Base-by-base conservation (phyloP, 352 stramenopile species). In the Albugo candida region DNA sequence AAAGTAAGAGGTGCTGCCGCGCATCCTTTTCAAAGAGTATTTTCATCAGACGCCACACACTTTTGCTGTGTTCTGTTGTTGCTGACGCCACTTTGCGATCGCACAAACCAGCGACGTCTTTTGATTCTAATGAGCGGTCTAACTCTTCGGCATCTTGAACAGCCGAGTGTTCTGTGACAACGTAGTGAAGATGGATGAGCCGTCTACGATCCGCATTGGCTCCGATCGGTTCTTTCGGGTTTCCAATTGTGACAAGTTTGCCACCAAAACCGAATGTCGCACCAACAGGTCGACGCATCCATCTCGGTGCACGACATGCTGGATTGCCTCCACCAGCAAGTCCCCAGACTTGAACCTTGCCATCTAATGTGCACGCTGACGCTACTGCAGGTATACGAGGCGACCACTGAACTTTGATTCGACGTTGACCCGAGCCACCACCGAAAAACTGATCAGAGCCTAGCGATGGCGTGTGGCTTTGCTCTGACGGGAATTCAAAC, bases 191-290 rank as follows among this genome's bases (percentile, higher is more conserved):
- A 47, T 93, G 72, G 36, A 95, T 61, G 27, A 92, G 51, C 11
- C 72, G 71, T 19, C 75, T 70, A 11, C 73, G 68, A 44, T 84
- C 71, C 0, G 56, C 52, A 36, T 81, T 83, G 20, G 67, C 58
- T 8, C 41, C 59, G 3, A 55, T 56, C 20, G 63, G 55, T 34
- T 84, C 76, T 35, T 68, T 61, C 11, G 71, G 65, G 49, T 84
- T 85, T 31, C 60, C 70, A 41, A 97, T 91, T 8, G 72, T 85
- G 27, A 97, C 74, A 38, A 98, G 60, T 49, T 92, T 87, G 41
- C 93, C 95, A 36, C 95, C 93, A 70, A 98, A 99, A 40, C 88
- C 89, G 68, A 96, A 97, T n/a, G 83, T 85, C 5, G 94, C 93
- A 41, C 82, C 82, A 36, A 67, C 80, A 11, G 79, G 78, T 14